Evolutionary conservation across 2,329 filamentous ascomycete genomes (phyloP), one percentile per base, ranked within the genome.

Genomic region (Dendryphion nanum): DNA sequence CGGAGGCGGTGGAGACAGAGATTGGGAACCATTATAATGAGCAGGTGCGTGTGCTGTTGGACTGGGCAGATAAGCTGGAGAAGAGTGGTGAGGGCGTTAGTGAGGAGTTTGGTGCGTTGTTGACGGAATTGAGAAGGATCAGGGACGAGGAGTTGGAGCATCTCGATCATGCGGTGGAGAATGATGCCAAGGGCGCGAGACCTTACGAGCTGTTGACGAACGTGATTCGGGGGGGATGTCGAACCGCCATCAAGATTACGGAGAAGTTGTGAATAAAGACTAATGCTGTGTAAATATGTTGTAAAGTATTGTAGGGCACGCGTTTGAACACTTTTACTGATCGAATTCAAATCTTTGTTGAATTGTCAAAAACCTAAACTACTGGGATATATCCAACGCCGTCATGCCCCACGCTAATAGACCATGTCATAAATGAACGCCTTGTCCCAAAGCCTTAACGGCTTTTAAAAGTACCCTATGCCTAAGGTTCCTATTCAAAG

Each of bases 111-210:
- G 77, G 73, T 36, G 78, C 80, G 14, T 71, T 98, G 57, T 73
- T 95, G 24, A 64, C 70, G 23, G 88, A 86, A 18, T 75, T 97
- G 48, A 78, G 90, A 55, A 75, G 83, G 57, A 96, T 96, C 59
- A 76, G 93, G 17, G 93, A 98, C 61, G 93, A 98, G 70, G 93
- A 98, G 70, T 70, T 98, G 40, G 93, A 98, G 74, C 93, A 98
- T 72, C 70, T 98, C 49, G 93, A 98, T 64, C 86, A 95, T 70
- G 93, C 93, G 0, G 85, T 98, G 15, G 85, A 93, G 63, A 85
- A 97, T 59, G 91, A 97, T 69, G 85, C 90, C 3, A 89, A 93
- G 67, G 82, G 89, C 68, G 93, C 93, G 5, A 80, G 83, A 64
- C 90, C 91, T 19, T 91, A 97, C 65, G 90, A 91, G 74, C 69